Evolutionary conservation across 495 filamentous ascomycete species (phyloP), one percentile per base, ranked within the genome.

Genomic region (Rhypophila decipiens): DNA sequence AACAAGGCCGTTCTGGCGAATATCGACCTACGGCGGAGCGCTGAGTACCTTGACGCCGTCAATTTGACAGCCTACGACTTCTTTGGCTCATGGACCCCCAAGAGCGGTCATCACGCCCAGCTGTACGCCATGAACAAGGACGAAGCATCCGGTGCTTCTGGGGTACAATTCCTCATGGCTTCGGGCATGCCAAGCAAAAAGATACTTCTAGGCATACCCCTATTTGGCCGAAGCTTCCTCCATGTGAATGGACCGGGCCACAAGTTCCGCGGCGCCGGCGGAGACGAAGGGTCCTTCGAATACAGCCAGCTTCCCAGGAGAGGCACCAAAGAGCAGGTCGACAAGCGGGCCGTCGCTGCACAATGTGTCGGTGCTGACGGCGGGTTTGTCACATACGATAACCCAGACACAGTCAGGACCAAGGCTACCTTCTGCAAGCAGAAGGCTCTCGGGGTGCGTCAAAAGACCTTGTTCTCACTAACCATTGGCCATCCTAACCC

Each of bases 1-100:
- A 79, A 82, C 5, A 77, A 82, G 63, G 82, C 82, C 77, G 77
- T 83, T 1, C 66, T 96, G 27, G 76, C 80, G 47, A 75, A 90
- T 58, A 93, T 96, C 56, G 79, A 90, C 58, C 73, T 95, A 13
- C 66, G 67, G 35, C 68, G 73, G 24, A 80, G 84, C 1, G 72
- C 81, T 18, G 63, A 76, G 36, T 81, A 86, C 43, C 72, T 95
- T 34, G 87, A 95, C 65, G 76, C 83, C 45, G 70, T 95, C 58
- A 94, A 94, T 57, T 65, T 95, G 19, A 90, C 85, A 78, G 77
- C 86, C 5, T 95, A 94, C 59, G 89, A 95, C 63, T 95, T 94
- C 63, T 77, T 77, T n/a, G 88, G 88, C 1, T 76, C 85, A 1
- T 93, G 88, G 89, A 74, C 77, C 2, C 60, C 72, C 35, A 68